Evolutionary conservation across 441 rosid species (phyloP).

Genomic region (Gossypium davidsonii): DNA sequence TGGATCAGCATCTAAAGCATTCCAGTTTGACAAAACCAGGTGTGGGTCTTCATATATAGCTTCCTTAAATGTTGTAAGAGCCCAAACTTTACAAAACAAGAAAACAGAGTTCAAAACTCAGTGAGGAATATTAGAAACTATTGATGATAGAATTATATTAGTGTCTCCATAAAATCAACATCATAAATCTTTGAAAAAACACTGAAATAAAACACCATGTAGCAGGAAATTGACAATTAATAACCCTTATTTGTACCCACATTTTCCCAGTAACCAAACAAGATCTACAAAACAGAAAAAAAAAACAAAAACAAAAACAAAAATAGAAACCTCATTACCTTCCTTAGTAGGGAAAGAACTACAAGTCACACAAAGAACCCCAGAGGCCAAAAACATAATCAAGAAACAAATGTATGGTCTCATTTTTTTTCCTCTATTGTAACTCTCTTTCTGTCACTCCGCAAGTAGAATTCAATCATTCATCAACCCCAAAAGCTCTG

Average conservation of each 20-base stretch:
- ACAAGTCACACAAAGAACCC: constrained; percentile 36
- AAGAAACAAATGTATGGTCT: constrained; percentile 35
- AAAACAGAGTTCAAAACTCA: constrained; percentile 15
- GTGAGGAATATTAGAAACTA: not conserved
- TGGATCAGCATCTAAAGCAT: constrained; percentile 71
- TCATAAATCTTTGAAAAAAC: not conserved
- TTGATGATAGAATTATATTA: not conserved
- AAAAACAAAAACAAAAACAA: not conserved
- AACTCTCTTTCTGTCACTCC: not conserved
- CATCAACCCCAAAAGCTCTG: not conserved
- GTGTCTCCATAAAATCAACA: constrained; percentile 11
- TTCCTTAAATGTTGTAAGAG: constrained; percentile 72
- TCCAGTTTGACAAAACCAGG: constrained; percentile 71
- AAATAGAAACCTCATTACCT: constrained; percentile 34
- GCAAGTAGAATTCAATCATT: constrained; percentile 12
- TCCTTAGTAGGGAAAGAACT: constrained; percentile 55
- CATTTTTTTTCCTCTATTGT: constrained; percentile 28
- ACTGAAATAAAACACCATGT: not conserved
- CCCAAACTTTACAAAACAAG: constrained; percentile 40
- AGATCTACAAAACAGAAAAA: constrained; percentile 60
- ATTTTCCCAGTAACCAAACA: constrained; percentile 28
- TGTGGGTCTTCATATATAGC: constrained; percentile 78
- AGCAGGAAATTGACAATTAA: not conserved
- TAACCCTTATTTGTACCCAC: constrained; percentile 9
- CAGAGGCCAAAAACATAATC: constrained; percentile 37